phyloP scores from a whole-genome alignment of 176 grass and related monocot species.

The Triticum dicoccoides region DNA sequence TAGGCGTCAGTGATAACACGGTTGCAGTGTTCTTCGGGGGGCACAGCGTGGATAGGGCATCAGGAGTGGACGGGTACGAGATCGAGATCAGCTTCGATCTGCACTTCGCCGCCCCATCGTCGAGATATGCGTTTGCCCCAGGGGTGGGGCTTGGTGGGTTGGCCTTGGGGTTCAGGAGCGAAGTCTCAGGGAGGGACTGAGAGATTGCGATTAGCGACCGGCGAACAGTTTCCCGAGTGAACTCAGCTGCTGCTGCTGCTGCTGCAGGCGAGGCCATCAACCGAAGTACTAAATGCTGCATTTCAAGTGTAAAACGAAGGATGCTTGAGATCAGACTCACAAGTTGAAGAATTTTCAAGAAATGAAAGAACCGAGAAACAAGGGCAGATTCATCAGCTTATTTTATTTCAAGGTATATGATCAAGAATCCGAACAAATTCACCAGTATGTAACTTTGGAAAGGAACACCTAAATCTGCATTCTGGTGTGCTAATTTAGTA shows the following conservation, averaged over 20 bases:
- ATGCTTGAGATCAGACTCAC: not conserved
- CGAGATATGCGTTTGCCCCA: constrained; percentile 14
- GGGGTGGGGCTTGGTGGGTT: constrained; percentile 27
- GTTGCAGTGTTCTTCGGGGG: constrained; percentile 27
- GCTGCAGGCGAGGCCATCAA: constrained; percentile 55
- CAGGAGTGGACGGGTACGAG: constrained; percentile 46
- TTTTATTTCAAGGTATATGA: constrained; percentile 3
- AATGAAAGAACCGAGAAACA: not conserved
- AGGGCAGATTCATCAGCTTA: not conserved
- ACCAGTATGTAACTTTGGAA: not conserved
- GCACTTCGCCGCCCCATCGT: constrained; percentile 50
- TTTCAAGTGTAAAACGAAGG: constrained; percentile 24
- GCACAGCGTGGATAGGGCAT: constrained; percentile 45
- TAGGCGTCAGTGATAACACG: constrained; percentile 8
- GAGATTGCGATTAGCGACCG: constrained; percentile 85
- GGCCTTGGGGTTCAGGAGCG: constrained; percentile 4
- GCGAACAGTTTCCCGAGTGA: constrained; percentile 65
- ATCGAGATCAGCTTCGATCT: constrained; percentile 93
- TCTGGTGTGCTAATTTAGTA: not conserved
- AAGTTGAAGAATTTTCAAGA: not conserved
- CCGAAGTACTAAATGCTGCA: constrained; percentile 34
- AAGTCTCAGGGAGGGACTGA: constrained; percentile 46
- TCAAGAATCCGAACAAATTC: not conserved
- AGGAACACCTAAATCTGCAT: not conserved
- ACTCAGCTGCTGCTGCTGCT: constrained; percentile 15